Evolutionary conservation across 345 rosid genomes (phyloP).

Genomic region (Eucalyptus erythrocorys): DNA sequence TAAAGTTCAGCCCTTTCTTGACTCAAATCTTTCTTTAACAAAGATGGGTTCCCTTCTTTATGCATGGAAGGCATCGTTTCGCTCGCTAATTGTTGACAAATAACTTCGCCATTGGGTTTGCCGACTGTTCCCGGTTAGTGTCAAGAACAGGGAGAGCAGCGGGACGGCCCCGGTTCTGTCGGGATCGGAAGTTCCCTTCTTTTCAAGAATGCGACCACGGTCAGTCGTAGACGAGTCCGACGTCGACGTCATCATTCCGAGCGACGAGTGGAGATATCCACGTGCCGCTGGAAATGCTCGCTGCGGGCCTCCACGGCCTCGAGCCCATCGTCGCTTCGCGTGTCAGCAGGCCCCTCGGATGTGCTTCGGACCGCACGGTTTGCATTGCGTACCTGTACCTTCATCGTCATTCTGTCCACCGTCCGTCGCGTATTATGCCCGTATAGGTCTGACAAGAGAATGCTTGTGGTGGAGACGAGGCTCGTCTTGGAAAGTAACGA

Average conservation of each 20-base stretch:
- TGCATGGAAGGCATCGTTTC: neutral
- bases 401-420: neutral
- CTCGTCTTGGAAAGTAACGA: neutral
- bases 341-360: neutral
- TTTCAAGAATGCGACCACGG: neutral
- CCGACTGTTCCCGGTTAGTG: neutral
- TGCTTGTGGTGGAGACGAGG: neutral
- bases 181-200: neutral
- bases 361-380: neutral
- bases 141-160: neutral
- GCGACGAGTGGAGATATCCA: neutral
- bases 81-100: neutral
- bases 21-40: neutral
- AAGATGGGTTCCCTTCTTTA: neutral
- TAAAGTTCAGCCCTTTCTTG: neutral
- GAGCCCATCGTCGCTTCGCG: neutral
- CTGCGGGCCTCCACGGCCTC: neutral
- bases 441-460: neutral
- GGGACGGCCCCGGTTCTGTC: neutral
- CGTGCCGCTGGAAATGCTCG: neutral
- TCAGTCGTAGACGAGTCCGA: neutral
- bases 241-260: neutral
- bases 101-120: neutral
- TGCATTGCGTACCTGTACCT: neutral
- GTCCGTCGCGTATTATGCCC: neutral